phyloP scores from a whole-genome alignment of 805 yeast species.

The Kurtzmaniella fragi region DNA sequence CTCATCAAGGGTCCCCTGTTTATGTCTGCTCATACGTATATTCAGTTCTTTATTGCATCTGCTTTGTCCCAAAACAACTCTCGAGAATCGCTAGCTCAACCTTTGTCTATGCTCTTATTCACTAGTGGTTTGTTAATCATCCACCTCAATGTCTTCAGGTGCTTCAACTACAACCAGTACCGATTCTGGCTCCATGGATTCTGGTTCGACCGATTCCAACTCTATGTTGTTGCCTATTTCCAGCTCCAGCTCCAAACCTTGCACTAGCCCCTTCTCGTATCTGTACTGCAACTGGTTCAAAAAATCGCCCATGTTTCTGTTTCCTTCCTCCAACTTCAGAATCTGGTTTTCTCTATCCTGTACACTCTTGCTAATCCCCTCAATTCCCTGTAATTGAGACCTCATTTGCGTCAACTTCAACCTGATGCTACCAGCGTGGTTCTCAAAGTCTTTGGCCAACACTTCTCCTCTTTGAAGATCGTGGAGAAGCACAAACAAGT shows the following conservation, averaged over 20 bases:
- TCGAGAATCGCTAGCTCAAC: no score
- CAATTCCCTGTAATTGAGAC: conserved; percentile 28
- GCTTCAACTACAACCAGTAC: no score
- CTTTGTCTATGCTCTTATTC: no score
- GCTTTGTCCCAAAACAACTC: no score
- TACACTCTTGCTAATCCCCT: conserved; percentile 33
- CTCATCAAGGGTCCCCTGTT: no score
- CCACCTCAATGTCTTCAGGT: neutral
- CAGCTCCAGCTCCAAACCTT: no score
- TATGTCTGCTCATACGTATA: no score
- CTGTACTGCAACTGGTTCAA: conserved; percentile 6
- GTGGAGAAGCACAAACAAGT: conserved; percentile 29
- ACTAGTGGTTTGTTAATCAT: no score
- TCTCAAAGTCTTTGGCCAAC: conserved; percentile 39
- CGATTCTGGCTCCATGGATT: conserved; percentile 8
- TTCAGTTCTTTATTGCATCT: no score
- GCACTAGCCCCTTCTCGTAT: no score
- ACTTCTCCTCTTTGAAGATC: conserved; percentile 29
- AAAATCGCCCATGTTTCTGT: conserved; percentile 19
- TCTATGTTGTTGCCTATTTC: no score
- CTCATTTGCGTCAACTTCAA: conserved; percentile 26
- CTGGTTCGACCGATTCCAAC: no score
- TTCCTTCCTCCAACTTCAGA: conserved; percentile 17
- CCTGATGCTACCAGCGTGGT: conserved; percentile 35
- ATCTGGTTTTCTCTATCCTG: conserved; percentile 20